phyloP scores from a whole-genome alignment of 2,329 filamentous ascomycete genomes.

The Aspergillus viridinutans region DNA sequence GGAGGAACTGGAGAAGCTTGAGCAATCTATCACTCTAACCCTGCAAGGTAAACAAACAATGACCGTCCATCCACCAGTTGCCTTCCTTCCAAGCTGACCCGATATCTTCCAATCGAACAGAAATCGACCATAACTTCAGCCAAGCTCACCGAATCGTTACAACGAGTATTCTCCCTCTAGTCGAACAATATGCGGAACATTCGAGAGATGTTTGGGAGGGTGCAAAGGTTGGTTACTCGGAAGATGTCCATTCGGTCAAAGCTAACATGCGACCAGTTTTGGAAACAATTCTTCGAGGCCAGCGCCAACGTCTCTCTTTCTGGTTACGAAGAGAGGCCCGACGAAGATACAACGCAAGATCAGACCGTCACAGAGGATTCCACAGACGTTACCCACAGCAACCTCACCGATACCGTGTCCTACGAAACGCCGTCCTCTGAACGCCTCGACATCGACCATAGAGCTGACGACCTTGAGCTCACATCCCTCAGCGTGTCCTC shows the following conservation, averaged over 20 bases:
- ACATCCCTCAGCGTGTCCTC: slow-evolving; percentile 42
- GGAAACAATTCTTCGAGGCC: slow-evolving; percentile 99
- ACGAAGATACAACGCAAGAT: slow-evolving; percentile 53
- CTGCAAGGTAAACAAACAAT: slow-evolving; percentile 65
- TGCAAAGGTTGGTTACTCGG: slow-evolving; percentile 63
- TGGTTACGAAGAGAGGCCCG: slow-evolving; percentile 78
- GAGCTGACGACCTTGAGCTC: slow-evolving; percentile 44
- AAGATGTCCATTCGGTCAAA: not conserved
- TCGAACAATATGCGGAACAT: slow-evolving; percentile 92
- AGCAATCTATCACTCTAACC: slow-evolving; percentile 94
- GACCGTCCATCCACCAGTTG: slow-evolving; percentile 6
- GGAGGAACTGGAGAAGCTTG: slow-evolving; percentile 90
- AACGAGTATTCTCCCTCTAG: slow-evolving; percentile 82
- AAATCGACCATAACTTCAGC: slow-evolving; percentile 98
- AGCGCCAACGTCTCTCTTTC: slow-evolving; percentile 96
- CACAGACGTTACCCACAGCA: slow-evolving; percentile 44
- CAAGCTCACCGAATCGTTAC: slow-evolving; percentile 95
- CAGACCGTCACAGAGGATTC: slow-evolving; percentile 55
- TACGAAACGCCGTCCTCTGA: slow-evolving; percentile 40
- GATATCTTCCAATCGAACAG: slow-evolving; percentile 44
- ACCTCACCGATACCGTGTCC: slow-evolving; percentile 35
- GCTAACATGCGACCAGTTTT: slow-evolving; percentile 62
- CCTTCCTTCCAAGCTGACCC: slow-evolving; percentile 11
- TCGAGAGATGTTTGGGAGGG: slow-evolving; percentile 95
- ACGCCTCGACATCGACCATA: slow-evolving; percentile 23